Percentiles rank a stretch among this genome's conserved stretches.
Evolutionary conservation across 1,284 basidiomycete species (phyloP).

Genomic region (Stygiomarasmius scandens): DNA sequence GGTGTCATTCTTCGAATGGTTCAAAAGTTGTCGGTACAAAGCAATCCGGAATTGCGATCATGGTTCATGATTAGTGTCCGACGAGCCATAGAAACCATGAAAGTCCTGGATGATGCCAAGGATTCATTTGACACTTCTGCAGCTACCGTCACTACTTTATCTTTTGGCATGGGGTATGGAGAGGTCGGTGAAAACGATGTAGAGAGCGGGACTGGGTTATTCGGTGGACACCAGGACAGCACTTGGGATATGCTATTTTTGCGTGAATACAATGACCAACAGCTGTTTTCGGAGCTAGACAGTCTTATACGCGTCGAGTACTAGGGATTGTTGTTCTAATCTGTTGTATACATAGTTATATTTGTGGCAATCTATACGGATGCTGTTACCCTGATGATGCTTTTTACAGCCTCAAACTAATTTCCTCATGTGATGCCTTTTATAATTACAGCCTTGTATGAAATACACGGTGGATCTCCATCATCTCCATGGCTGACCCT

Average conservation of each 20-base stretch:
- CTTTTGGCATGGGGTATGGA: conserved; percentile 77
- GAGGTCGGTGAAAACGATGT: conserved; percentile 68
- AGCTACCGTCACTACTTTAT: conserved; percentile 55
- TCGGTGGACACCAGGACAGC: conserved; percentile 73
- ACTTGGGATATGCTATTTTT: conserved; percentile 70
- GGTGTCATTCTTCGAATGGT: conserved; percentile 68
- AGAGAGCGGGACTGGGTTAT: conserved; percentile 73
- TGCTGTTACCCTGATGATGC: too few species aligned
- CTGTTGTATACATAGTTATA: conserved; percentile 21
- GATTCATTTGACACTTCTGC: conserved; percentile 74
- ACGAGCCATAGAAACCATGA: conserved; percentile 82
- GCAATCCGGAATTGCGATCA: conserved; percentile 49
- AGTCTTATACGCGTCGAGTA: conserved; percentile 70
- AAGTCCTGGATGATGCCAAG: conserved; percentile 79
- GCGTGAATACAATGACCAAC: conserved; percentile 58
- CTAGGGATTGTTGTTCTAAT: conserved; percentile 10
- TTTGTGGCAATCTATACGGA: too few species aligned
- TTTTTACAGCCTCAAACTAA: too few species aligned
- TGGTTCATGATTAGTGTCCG: conserved; percentile 70
- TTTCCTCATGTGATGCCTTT: conserved; percentile 7
- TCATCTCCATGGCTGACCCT: conserved; percentile 35
- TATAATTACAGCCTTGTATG: conserved; percentile 4
- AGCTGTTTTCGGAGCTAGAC: conserved; percentile 75
- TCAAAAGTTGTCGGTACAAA: conserved; percentile 56
- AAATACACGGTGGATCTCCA: conserved; percentile 6